Base-by-base conservation (phyloP, 139 green algal species). In the Chlamydomonas urium region DNA sequence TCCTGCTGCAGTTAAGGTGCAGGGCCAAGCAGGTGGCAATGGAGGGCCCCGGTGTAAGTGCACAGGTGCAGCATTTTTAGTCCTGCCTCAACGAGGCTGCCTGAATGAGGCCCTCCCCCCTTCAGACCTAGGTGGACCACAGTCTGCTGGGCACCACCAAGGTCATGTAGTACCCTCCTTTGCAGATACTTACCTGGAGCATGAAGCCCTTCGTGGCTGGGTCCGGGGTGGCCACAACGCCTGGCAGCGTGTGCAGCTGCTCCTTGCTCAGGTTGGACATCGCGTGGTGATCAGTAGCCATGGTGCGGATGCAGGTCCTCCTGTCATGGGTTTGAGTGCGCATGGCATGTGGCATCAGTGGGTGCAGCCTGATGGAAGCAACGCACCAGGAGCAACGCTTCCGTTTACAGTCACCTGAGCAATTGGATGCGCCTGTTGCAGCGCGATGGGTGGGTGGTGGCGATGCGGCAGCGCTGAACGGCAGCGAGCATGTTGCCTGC, bases 201-300 rank as follows among this genome's bases (percentile, higher is more conserved):
- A 87, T 69, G 60, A 85, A 94, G n/a, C 73, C 86, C 37, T 80
- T 75, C 8, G 88, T 94, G 8, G 56, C 38, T n/a, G 73, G 73
- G 38, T 79, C 73, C 0, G 38, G 65, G 53, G 10, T 71, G 34
- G 73, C 57, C 17, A 38, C 63, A 4, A 74, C 66, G 1, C 73
- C 73, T 8, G 60, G 60, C 33, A 67, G 29, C 10, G 60, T 17
- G 21, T 67, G 60, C 31, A 67, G 60, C 32, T 42, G 19, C 17
- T 21, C 60, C 33, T 42, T 67, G 33, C 32, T 47, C 32, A 67
- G 29, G 33, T 67, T 67, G 17, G 32, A 47, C 8, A 32, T 67
- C 5, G 14, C 32, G 42, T 53, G 42, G 14, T 10, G 14, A 45
- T 45, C 8, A 67, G 32, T 24, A 42, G 60, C n/a, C 60, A 67